These are phyloP conservation scores for Eucalyptus pumila DNA, from an alignment of 345 rosid genomes.

Conservation along the genomic window DNA sequence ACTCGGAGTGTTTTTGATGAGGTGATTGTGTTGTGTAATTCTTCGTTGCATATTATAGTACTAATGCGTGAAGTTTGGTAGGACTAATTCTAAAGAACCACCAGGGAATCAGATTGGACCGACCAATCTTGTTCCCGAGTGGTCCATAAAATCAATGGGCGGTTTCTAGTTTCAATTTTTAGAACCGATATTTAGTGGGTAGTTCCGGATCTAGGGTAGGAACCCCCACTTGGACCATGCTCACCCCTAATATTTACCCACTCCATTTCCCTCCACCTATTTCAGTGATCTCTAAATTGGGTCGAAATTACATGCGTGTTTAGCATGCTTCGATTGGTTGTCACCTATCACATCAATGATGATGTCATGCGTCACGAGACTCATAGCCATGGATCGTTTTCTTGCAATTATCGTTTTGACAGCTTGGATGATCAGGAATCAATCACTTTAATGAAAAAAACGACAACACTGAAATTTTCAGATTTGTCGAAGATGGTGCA, in stretches of 20 bases:
- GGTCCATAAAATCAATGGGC: too few species aligned
- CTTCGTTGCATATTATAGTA: too few species aligned
- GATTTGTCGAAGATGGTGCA: not conserved
- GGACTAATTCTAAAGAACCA: too few species aligned
- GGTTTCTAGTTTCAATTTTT: too few species aligned
- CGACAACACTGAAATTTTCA: not conserved
- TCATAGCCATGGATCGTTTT: not conserved
- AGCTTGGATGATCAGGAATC: not conserved
- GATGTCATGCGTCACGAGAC: not conserved
- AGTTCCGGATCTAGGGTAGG: too few species aligned
- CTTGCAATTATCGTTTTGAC: not conserved
- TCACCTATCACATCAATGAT: not conserved
- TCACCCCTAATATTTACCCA: not conserved
- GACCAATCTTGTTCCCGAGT: rapidly evolving
- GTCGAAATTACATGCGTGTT: not conserved
- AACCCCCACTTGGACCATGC: too few species aligned
- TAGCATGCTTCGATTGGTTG: not conserved
- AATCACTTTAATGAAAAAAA: not conserved
- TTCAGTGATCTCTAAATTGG: not conserved
- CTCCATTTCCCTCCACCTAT: not conserved
- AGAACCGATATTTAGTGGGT: too few species aligned
- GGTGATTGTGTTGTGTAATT: too few species aligned
- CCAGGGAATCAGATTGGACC: rapidly evolving
- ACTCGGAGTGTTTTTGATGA: too few species aligned
- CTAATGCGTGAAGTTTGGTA: too few species aligned